Evolutionary conservation across 1,284 basidiomycete genomes (phyloP).

Genomic region (Ceratobasidium papillatum): DNA sequence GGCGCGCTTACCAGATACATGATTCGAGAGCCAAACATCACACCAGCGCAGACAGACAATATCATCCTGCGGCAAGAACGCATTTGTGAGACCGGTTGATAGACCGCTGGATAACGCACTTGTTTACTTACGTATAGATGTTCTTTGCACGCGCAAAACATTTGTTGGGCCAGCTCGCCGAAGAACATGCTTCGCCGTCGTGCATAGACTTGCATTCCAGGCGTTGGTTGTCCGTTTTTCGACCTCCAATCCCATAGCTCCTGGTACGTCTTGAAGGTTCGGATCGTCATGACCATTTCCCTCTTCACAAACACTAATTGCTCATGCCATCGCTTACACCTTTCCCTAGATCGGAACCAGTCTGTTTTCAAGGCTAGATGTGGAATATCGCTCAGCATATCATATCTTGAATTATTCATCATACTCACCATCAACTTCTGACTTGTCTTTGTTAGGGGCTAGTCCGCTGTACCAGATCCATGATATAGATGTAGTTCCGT

Average conservation of each 20-base stretch:
- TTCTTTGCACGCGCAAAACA: neutral
- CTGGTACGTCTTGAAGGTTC: neutral
- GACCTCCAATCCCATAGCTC: neutral
- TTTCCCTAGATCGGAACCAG: neutral
- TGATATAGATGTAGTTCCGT: neutral
- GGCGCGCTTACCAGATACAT: too few species aligned
- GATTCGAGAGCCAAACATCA: neutral
- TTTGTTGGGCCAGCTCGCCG: neutral
- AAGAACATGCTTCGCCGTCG: neutral
- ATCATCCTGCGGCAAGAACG: neutral
- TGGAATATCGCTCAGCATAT: neutral
- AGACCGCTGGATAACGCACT: neutral
- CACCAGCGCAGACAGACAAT: neutral
- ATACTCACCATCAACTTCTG: neutral
- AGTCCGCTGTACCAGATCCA: neutral
- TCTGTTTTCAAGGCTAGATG: neutral
- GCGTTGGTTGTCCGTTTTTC: neutral
- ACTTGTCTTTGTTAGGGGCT: neutral
- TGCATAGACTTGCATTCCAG: neutral
- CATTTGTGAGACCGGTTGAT: neutral
- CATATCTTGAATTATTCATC: neutral
- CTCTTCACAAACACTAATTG: neutral
- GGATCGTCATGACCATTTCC: constrained; percentile 11
- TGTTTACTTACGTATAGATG: neutral
- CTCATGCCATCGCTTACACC: constrained; percentile 1